Percentiles rank a stretch among this genome's conserved stretches.
Conservation (phyloP, 371 early-diverging fungal genomes). For the Massospora cicadina region DNA sequence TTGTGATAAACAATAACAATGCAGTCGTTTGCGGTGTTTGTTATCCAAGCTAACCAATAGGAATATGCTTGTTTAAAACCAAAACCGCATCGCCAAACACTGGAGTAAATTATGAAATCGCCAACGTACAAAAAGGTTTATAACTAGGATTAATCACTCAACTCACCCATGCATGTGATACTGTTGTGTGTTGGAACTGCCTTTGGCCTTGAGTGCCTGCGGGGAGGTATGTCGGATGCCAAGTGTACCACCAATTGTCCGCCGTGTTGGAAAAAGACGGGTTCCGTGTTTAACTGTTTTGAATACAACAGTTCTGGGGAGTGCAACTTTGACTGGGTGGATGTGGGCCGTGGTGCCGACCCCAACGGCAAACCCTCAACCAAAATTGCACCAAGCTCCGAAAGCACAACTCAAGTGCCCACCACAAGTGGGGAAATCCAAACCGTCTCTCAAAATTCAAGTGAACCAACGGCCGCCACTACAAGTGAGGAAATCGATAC, state of each 20-base stretch:
- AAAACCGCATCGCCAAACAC: background rate
- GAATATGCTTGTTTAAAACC: too few relatives aligned
- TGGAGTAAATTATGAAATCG: background rate
- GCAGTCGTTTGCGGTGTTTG: too few relatives aligned
- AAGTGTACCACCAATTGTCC: slow-evolving; percentile 2
- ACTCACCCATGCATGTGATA: background rate
- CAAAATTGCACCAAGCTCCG: too few relatives aligned
- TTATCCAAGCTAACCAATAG: too few relatives aligned
- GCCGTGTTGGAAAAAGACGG: slow-evolving; percentile 9
- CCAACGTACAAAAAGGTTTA: background rate
- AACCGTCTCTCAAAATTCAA: background rate
- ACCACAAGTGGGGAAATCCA: background rate
- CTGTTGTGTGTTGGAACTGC: background rate
- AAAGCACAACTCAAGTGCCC: background rate
- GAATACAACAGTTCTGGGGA: background rate
- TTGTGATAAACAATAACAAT: background rate
- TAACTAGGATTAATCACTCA: background rate
- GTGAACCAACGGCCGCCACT: too few relatives aligned
- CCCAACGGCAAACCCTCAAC: background rate
- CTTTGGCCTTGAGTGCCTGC: background rate
- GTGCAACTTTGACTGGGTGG: slow-evolving; percentile 7
- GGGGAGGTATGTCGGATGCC: background rate
- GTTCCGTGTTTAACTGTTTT: background rate
- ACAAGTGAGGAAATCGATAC: too few relatives aligned
- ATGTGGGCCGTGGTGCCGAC: background rate